Percentiles rank a stretch among this genome's conserved stretches.
phyloP scores from a whole-genome alignment of 2,329 filamentous ascomycete species.

The Colletotrichum nymphaeae region DNA sequence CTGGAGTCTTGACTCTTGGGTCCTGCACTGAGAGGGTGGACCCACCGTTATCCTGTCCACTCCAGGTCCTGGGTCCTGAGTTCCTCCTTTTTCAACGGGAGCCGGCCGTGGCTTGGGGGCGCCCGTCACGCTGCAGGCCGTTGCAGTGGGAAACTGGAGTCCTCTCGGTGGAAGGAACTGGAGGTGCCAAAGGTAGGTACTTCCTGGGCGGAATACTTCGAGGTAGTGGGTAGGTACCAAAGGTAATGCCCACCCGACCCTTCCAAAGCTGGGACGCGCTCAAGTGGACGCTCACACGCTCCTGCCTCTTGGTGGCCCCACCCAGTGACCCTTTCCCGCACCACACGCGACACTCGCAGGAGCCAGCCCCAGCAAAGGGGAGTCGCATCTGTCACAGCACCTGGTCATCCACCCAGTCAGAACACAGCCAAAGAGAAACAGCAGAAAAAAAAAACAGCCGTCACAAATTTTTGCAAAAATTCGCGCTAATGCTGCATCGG shows the following conservation, averaged over 20 bases:
- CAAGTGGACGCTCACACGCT: not conserved
- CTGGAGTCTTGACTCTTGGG: not conserved
- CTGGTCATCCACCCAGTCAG: not conserved
- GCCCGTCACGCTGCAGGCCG: slow-evolving; percentile 29
- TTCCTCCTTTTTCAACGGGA: not conserved
- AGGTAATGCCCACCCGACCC: not conserved
- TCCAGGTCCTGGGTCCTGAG: not conserved
- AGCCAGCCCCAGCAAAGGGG: slow-evolving; percentile 1
- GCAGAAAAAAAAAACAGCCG: not conserved
- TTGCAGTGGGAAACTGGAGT: not conserved
- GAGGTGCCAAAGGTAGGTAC: no score
- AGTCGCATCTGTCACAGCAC: slow-evolving; percentile 18
- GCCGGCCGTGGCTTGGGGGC: slow-evolving; percentile 12
- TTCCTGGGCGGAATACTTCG: no score
- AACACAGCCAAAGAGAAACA: not conserved
- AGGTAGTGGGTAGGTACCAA: not conserved
- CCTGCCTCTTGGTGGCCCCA: not conserved
- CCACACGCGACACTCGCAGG: slow-evolving; percentile 31
- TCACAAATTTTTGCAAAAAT: slow-evolving; percentile 34
- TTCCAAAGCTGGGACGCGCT: not conserved
- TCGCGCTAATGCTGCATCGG: slow-evolving; percentile 29
- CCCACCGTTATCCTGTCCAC: not conserved
- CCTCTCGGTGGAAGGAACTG: no score
- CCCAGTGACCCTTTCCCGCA: slow-evolving; percentile 8
- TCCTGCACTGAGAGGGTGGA: not conserved